phyloP scores from a whole-genome alignment of 2,329 filamentous ascomycete genomes.

The Ophiostoma sp. region DNA sequence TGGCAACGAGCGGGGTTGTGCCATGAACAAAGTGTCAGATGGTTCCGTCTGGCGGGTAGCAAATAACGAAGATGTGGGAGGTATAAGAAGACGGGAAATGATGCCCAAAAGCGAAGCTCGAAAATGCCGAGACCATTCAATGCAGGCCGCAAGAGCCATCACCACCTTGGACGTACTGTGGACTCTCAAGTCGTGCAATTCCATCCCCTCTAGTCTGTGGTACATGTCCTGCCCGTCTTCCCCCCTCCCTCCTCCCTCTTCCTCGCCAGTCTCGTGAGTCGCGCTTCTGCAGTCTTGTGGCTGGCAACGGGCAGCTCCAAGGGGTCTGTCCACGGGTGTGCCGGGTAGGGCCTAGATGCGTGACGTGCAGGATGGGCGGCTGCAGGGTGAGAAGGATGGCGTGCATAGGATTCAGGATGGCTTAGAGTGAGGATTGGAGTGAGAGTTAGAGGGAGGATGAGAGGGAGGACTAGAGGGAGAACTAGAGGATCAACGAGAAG shows the following conservation, averaged over 20 bases:
- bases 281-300: neutral
- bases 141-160: too few species aligned
- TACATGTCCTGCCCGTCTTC: neutral
- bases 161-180: too few species aligned
- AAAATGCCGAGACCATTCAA: too few species aligned
- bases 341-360: neutral
- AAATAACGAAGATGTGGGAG: neutral
- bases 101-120: neutral
- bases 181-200: too few species aligned
- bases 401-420: neutral
- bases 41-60: too few species aligned
- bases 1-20: slow-evolving; percentile 26
- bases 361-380: neutral
- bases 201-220: too few species aligned
- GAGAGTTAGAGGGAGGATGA: too few species aligned
- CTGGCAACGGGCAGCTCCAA: neutral
- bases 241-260: neutral
- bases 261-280: neutral
- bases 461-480: neutral
- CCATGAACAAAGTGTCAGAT: neutral
- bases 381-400: neutral
- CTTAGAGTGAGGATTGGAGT: neutral
- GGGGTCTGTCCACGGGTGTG: neutral
- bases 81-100: neutral
- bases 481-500: neutral